These are phyloP conservation scores for Pestalotiopsis sp. DNA, from an alignment of 2,329 filamentous ascomycete genomes.

Conservation along the genomic window DNA sequence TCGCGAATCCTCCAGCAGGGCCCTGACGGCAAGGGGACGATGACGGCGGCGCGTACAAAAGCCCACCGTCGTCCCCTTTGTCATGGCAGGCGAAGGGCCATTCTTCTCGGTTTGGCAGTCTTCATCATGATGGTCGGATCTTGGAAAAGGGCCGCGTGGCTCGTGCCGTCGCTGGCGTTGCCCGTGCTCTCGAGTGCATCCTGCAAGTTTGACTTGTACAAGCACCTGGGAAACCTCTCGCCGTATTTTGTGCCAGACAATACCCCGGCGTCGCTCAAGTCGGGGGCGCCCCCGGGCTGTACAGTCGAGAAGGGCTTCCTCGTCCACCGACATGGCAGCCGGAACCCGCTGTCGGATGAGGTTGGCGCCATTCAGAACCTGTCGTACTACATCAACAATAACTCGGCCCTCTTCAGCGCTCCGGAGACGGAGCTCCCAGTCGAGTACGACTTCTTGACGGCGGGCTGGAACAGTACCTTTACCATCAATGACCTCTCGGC, in stretches of 20 bases:
- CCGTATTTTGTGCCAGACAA: conserved; percentile 25
- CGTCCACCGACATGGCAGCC: conserved; percentile 25
- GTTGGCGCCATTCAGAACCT: conserved; percentile 20
- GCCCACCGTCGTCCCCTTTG: neutral
- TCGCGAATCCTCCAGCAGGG: neutral
- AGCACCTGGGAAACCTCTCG: conserved; percentile 25
- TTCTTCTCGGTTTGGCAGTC: neutral
- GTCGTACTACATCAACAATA: conserved; percentile 22
- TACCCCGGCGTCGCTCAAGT: conserved; percentile 19
- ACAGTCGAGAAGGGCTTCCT: conserved; percentile 22
- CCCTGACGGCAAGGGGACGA: neutral
- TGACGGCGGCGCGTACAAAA: neutral
- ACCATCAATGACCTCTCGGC: conserved; percentile 21
- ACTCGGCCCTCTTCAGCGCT: conserved; percentile 21
- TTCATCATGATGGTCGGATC: conserved; percentile 5
- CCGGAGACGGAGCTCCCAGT: conserved; percentile 18
- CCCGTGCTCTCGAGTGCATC: neutral
- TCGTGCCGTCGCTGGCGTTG: neutral
- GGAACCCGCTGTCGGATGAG: conserved; percentile 23
- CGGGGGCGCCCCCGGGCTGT: conserved; percentile 25
- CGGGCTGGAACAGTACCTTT: conserved; percentile 24
- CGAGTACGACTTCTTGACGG: conserved; percentile 19
- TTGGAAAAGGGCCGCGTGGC: conserved; percentile 5
- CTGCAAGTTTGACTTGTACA: conserved; percentile 20
- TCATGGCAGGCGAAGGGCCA: neutral